Percentiles rank a stretch among this genome's conserved stretches.
Conservation (phyloP, 2,329 filamentous ascomycete genomes). For the Stachybotrys chartarum region DNA sequence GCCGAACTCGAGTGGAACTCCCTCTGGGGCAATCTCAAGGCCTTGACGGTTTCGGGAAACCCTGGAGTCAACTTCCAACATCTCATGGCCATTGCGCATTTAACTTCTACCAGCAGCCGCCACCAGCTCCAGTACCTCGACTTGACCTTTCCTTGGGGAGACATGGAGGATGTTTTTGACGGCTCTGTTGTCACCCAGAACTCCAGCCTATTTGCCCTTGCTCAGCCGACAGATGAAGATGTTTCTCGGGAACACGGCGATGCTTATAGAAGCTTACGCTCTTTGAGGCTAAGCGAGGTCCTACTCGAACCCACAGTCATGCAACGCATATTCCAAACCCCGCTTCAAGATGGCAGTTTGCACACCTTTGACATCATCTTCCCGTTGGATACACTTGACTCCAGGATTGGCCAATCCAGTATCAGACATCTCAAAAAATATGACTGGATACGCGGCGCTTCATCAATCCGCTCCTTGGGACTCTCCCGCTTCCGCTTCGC, state of each 20-base stretch:
- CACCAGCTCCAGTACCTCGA: slow-evolving; percentile 20
- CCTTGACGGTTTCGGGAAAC: slow-evolving; percentile 16
- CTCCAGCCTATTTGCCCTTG: not conserved
- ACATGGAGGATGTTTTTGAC: not conserved
- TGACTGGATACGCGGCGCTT: slow-evolving; percentile 26
- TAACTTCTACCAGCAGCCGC: slow-evolving; percentile 20
- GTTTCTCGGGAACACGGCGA: slow-evolving; percentile 7
- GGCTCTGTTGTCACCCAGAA: not conserved
- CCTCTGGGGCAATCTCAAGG: slow-evolving; percentile 22
- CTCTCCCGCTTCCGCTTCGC: slow-evolving; percentile 27
- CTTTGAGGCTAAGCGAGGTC: slow-evolving; percentile 18
- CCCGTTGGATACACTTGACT: slow-evolving; percentile 15
- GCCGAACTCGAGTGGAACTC: slow-evolving; percentile 2
- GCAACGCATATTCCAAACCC: slow-evolving; percentile 13
- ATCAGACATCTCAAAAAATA: slow-evolving; percentile 20
- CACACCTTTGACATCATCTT: slow-evolving; percentile 29
- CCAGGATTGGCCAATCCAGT: slow-evolving; percentile 15
- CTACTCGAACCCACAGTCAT: slow-evolving; percentile 15
- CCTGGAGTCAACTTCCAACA: slow-evolving; percentile 13
- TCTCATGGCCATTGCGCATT: slow-evolving; percentile 10
- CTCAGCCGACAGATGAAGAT: not conserved
- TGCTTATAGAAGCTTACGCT: slow-evolving; percentile 17
- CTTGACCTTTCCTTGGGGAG: slow-evolving; percentile 18
- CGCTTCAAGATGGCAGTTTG: slow-evolving; percentile 19
- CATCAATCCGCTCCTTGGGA: slow-evolving; percentile 24